Evolutionary conservation across 495 filamentous ascomycete species (phyloP).

Genomic region (Halenospora varia): DNA sequence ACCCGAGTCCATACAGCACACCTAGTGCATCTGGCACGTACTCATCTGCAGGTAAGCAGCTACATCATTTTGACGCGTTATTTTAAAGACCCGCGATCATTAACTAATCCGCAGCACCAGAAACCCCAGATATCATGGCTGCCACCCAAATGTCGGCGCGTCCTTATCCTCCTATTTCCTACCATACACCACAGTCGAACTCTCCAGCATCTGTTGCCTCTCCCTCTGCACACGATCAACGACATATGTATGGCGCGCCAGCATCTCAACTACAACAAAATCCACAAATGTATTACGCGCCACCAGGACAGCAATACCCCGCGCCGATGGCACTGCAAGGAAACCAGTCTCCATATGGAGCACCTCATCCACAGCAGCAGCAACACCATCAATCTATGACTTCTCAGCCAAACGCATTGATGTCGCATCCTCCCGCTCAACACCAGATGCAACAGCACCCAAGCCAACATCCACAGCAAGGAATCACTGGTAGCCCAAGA

Average conservation of each 20-base stretch:
- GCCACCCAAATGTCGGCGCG: slow-evolving; percentile 80
- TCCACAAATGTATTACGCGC: slow-evolving; percentile 60
- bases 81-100: slow-evolving; percentile 1
- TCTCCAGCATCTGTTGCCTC: slow-evolving; percentile 96
- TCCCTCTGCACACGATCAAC: slow-evolving; percentile 82
- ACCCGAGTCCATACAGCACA: slow-evolving; percentile 71
- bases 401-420: slow-evolving; percentile 54
- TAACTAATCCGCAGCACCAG: slow-evolving; percentile 39
- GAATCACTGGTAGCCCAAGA: slow-evolving; percentile 59
- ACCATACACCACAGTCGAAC: slow-evolving; percentile 93
- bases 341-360: slow-evolving; percentile 65
- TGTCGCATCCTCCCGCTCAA: slow-evolving; percentile 63
- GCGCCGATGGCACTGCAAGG: slow-evolving; percentile 62
- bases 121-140: slow-evolving; percentile 90
- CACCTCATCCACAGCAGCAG: slow-evolving; percentile 69
- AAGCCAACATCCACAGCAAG: slow-evolving; percentile 31
- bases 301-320: slow-evolving; percentile 57
- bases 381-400: slow-evolving; percentile 63
- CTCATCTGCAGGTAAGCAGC: slow-evolving; percentile 72
- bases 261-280: slow-evolving; percentile 75
- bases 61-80: slow-evolving; percentile 3
- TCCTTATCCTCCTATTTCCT: slow-evolving; percentile 80
- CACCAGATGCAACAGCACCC: slow-evolving; percentile 53
- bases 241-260: slow-evolving; percentile 77
- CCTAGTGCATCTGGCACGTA: slow-evolving; percentile 66